Conservation (phyloP, 2,329 filamentous ascomycete genomes). For the Reticulascus tulasneorum region DNA sequence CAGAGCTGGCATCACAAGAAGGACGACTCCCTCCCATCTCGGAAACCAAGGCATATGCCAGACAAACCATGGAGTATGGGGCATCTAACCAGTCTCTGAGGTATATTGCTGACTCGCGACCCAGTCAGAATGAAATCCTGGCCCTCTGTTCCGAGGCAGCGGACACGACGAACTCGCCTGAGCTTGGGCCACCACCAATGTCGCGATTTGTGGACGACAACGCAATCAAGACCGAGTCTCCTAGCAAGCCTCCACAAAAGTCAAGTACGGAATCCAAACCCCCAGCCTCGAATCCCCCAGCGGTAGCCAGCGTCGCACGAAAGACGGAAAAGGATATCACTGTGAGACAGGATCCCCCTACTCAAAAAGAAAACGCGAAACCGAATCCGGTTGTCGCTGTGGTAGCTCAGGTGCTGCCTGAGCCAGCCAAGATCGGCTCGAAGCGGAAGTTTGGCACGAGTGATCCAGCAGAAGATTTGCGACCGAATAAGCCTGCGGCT, state of each 20-base stretch:
- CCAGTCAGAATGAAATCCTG: constrained; percentile 58
- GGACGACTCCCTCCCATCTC: constrained; percentile 62
- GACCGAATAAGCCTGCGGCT: constrained; percentile 17
- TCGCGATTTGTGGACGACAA: constrained; percentile 57
- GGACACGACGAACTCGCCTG: constrained; percentile 55
- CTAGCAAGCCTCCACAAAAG: constrained; percentile 21
- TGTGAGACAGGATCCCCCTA: constrained; percentile 6
- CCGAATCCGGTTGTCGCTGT: constrained; percentile 6
- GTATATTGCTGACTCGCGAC: constrained; percentile 17
- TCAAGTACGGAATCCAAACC: constrained; percentile 1
- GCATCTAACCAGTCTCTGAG: background rate
- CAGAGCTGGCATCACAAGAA: constrained; percentile 48
- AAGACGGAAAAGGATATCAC: constrained; percentile 5
- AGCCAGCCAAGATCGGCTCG: constrained; percentile 42
- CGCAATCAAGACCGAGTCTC: constrained; percentile 49
- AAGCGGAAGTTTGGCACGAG: constrained; percentile 56
- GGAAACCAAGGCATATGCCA: constrained; percentile 65
- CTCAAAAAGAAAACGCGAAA: background rate
- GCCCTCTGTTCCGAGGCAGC: constrained; percentile 49
- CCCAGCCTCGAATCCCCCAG: background rate
- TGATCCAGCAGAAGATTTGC: constrained; percentile 37
- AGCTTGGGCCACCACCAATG: constrained; percentile 61
- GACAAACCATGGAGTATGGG: constrained; percentile 62
- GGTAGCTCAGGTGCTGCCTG: background rate
- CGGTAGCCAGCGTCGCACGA: background rate